Base-by-base conservation (phyloP, 2,329 filamentous ascomycete genomes). In the Cytospora piceicola region DNA sequence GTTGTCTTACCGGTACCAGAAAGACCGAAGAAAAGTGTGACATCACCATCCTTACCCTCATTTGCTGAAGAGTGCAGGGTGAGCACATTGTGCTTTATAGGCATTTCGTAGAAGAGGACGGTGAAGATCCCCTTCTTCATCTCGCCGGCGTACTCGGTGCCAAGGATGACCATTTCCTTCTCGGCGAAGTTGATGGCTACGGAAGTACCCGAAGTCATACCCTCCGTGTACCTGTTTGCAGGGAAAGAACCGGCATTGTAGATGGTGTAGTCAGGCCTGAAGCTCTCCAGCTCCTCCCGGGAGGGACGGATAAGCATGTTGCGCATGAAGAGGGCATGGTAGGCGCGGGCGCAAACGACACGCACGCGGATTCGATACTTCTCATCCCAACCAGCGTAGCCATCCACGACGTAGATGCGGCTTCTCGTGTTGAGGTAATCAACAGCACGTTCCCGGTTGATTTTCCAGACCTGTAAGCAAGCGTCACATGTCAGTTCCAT, bases 161-260 rank as follows among this genome's bases (percentile, higher is more conserved):
- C 95, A 65, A 99, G 89, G 78, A 99, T 99, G 73, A 99, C 95
- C 95, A 99, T 99, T 87, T 99, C 95, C 90, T 97, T 97, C 77
- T 97, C 94, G 77, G 91, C 91, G 75, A 99, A 99, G 89, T 99
- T 99, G 85, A 99, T 96, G 72, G 95, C 91, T 61, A 99, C 94
- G 11, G 95, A 99, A 61, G 95, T 99, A 69, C 93, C 92, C 24
- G 95, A 98, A 74, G 95, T 99, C 95, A 99, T 99, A 76, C 95
- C 94, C 79, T 93, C 92, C 67, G 95, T 99, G 83, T 90, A 99
- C 81, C 94, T 90, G 85, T 99, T 99, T 77, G 95, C 95, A 56
- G 95, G 95, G 91, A 99, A 99, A 69, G 92, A 92, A 72, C 95
- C 95, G 69, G 94, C 95, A 79, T 99, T 99, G 90, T 99, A 99